Percentiles rank a stretch among this genome's conserved stretches.
phyloP scores from a whole-genome alignment of 1,284 basidiomycete genomes.

The Tausonia pullulans region DNA sequence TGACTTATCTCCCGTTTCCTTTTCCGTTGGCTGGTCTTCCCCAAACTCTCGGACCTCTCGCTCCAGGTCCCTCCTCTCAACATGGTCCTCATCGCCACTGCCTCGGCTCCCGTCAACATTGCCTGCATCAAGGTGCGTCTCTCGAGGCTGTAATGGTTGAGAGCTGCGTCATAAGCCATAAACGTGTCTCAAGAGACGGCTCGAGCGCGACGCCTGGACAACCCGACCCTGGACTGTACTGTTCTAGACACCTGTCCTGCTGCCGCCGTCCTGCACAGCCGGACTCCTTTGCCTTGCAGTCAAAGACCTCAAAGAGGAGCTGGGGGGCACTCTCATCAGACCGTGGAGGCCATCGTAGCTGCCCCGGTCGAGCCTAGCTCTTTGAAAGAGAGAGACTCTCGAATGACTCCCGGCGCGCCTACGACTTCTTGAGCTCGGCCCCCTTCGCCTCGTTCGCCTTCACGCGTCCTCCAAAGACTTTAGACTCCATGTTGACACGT shows the following conservation, averaged over 20 bases:
- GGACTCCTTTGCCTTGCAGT: neutral
- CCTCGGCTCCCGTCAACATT: slow-evolving; percentile 90
- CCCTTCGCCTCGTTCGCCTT: neutral
- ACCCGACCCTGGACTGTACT: no score
- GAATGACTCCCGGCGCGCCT: neutral
- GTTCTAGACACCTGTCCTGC: no score
- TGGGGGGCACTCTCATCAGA: no score
- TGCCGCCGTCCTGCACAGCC: no score
- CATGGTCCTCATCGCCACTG: slow-evolving; percentile 66
- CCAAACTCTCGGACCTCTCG: no score
- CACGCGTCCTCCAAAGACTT: neutral
- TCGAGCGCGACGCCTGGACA: no score
- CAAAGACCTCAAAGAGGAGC: neutral
- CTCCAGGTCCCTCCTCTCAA: neutral
- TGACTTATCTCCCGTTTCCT: no score
- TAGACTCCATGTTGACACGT: neutral
- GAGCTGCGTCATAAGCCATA: neutral
- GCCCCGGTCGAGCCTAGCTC: no score
- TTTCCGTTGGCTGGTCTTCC: no score
- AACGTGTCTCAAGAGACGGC: no score
- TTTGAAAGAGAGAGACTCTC: neutral
- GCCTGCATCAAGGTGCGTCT: slow-evolving; percentile 78
- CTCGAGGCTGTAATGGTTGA: neutral
- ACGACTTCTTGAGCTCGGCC: neutral
- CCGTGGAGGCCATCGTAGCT: no score